Evolutionary conservation across 225 moss, liverwort and hornwort species (phyloP).

Genomic region (Neckera pumila): DNA sequence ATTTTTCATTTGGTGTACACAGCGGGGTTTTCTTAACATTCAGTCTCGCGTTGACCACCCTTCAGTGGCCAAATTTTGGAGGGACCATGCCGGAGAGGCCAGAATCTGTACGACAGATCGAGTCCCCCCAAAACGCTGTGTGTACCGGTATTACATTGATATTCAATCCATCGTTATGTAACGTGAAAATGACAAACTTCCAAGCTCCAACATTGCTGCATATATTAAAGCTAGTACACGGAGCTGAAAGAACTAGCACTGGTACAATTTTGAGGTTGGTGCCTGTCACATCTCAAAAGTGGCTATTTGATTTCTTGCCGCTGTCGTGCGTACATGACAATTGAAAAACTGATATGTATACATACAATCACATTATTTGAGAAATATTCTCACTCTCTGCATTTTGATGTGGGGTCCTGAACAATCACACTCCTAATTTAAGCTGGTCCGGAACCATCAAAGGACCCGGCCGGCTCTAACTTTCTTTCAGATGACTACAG

Average conservation of each 20-base stretch:
- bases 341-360: neutral
- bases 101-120: too few species aligned
- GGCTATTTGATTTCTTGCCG: too few species aligned
- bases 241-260: neutral
- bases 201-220: too few species aligned
- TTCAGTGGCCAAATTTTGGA: too few species aligned
- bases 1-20: too few species aligned
- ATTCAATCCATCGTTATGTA: neutral
- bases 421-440: too few species aligned
- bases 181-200: neutral
- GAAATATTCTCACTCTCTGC: neutral
- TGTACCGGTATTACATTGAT: neutral
- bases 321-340: neutral
- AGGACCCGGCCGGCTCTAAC: too few species aligned
- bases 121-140: too few species aligned
- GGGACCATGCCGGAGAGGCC: neutral
- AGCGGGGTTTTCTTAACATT: too few species aligned
- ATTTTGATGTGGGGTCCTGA: neutral
- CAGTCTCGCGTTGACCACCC: too few species aligned
- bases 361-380: neutral
- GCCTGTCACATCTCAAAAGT: too few species aligned
- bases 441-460: too few species aligned
- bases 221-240: neutral
- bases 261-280: neutral
- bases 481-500: neutral